Evolutionary conservation across 2,329 filamentous ascomycete genomes (phyloP), one percentile per base, ranked within the genome.

Genomic region (Cryphonectria radicalis): DNA sequence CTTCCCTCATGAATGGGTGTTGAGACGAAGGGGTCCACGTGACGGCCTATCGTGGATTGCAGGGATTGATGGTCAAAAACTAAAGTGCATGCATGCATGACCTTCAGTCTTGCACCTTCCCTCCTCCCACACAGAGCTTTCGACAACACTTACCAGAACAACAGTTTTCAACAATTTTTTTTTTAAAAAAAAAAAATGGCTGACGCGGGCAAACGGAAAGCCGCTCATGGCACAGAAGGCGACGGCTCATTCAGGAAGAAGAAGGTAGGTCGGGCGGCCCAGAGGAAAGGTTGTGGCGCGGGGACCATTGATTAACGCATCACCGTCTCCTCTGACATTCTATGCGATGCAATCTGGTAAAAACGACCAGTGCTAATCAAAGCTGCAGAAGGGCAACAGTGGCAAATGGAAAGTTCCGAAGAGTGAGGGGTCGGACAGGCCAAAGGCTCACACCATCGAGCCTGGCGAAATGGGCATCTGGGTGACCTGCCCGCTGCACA

Each of bases 381-480:
- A 1, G n/a, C 4, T 43, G 62, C 60, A 87, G 85, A 83, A 84
- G 50, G 87, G 88, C 70, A 86, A 83, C 70, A 81, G 81, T 71
- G 88, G 88, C 14, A 88, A 85, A 77, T 91, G 89, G 89, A 85
- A 87, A 77, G 91, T 89, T 37, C 82, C 89, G 19, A 86, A 89
- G 72, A 88, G 90, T 63, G 83, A 85, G 76, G 77, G 75, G 82
- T 60, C 81, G 82, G 28, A 79, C 81, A 66, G 40, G 66, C 79
- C 81, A 72, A 80, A 81, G 74, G 84, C 84, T 57, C 84, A 80
- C 55, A 78, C 80, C 17, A 80, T 94, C 64, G 88, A 92, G 75
- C 84, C 91, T 6, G 92, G 92, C 6, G 91, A 94, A 76, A 84
- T 86, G 67, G 93, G 93, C 6, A 90, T 95, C 71, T 95, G 92